Conservation (phyloP, 306 rosid species). For the Hippophae gyantsensis region DNA sequence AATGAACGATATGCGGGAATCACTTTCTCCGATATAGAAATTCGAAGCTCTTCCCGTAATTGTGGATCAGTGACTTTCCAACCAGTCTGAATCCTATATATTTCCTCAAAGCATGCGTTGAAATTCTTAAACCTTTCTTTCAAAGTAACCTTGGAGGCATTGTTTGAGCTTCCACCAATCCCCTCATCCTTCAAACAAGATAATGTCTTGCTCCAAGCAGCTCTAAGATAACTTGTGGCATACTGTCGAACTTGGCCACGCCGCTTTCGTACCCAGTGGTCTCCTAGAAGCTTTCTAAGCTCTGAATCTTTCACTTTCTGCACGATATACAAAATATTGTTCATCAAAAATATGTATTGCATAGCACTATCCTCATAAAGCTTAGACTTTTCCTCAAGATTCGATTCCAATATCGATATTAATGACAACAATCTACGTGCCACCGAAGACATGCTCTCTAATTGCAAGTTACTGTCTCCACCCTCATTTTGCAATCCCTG, state of each 20-base stretch:
- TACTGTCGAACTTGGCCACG: slow-evolving; percentile 77
- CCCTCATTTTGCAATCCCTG: background rate
- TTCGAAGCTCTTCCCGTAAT: slow-evolving; percentile 80
- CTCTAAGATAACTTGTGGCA: slow-evolving; percentile 85
- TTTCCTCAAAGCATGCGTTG: slow-evolving; percentile 80
- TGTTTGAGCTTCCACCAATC: slow-evolving; percentile 65
- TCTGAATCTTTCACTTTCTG: slow-evolving; percentile 84
- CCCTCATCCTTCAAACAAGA: slow-evolving; percentile 86
- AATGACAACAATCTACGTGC: slow-evolving; percentile 43
- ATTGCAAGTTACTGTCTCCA: slow-evolving; percentile 30
- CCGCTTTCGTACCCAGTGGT: slow-evolving; percentile 77
- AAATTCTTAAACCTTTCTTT: slow-evolving; percentile 90
- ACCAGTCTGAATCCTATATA: slow-evolving; percentile 72
- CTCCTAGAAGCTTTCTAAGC: slow-evolving; percentile 67
- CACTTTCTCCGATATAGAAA: slow-evolving; percentile 82
- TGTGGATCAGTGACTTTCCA: slow-evolving; percentile 90
- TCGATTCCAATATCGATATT: slow-evolving; percentile 60
- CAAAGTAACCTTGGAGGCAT: slow-evolving; percentile 75
- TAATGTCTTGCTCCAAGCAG: slow-evolving; percentile 84
- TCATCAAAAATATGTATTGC: slow-evolving; percentile 80
- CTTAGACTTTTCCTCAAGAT: slow-evolving; percentile 67
- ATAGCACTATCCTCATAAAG: slow-evolving; percentile 70
- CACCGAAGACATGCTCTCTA: slow-evolving; percentile 50
- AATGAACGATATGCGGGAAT: slow-evolving; percentile 93
- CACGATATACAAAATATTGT: slow-evolving; percentile 68